Evolutionary conservation across 2,329 filamentous ascomycete species (phyloP).

Genomic region (Neurospora crassa): DNA sequence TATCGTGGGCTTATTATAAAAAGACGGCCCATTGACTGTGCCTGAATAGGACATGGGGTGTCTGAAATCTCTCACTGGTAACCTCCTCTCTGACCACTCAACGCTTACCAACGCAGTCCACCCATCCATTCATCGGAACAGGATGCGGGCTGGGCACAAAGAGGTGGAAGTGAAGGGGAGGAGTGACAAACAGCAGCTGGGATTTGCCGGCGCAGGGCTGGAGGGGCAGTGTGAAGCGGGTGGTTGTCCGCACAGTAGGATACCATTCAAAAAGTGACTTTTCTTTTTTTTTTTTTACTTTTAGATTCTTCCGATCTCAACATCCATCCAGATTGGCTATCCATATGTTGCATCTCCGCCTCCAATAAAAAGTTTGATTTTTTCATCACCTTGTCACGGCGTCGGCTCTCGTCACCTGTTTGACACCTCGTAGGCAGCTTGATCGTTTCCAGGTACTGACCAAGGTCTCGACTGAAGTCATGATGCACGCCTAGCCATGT

Average conservation of each 20-base stretch:
- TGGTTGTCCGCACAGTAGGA: neutral
- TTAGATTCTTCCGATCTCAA: too few relatives aligned
- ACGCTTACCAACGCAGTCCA: neutral
- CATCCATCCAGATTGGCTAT: neutral
- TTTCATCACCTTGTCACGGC: neutral
- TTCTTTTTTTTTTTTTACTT: too few relatives aligned
- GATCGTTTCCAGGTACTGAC: neutral
- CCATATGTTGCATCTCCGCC: neutral
- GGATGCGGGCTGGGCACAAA: neutral
- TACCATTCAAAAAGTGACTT: too few relatives aligned
- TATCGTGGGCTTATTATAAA: constrained; percentile 4
- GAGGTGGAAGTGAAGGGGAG: constrained; percentile 3
- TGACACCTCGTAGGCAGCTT: neutral
- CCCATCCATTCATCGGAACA: neutral
- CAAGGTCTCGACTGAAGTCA: neutral
- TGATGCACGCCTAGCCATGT: neutral
- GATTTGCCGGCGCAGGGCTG: neutral
- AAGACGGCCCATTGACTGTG: neutral
- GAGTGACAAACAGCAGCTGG: neutral
- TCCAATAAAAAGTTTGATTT: neutral
- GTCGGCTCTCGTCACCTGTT: neutral
- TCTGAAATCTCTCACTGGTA: neutral
- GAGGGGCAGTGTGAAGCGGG: neutral
- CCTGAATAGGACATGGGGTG: constrained; percentile 2
- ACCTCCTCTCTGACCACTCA: neutral